Conservation (phyloP, 2,329 filamentous ascomycete genomes). For the Fusarium penzigii region DNA sequence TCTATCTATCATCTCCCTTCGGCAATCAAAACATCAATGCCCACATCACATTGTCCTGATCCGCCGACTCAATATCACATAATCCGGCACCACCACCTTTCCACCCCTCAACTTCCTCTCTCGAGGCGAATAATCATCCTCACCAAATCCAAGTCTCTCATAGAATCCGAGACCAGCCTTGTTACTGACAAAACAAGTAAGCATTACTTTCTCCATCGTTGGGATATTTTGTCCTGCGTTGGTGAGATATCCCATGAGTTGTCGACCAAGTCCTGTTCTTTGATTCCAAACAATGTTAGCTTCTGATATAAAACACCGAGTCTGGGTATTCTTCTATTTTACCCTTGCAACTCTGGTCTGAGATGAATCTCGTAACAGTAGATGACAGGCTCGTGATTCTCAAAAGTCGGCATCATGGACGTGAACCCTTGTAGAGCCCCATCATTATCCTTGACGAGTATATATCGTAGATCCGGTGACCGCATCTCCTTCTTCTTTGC, state of each 20-base stretch:
- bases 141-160: constrained; percentile 55
- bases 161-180: constrained; percentile 60
- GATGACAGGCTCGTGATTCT: constrained; percentile 64
- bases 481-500: constrained; percentile 69
- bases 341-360: constrained; percentile 55
- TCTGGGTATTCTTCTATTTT: constrained; percentile 21
- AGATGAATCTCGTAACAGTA: constrained; percentile 84
- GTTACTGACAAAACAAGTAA: constrained; percentile 71
- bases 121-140: constrained; percentile 56
- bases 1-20: not conserved
- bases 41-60: constrained; percentile 12
- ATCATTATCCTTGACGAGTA: constrained; percentile 53
- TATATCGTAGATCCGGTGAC: constrained; percentile 66
- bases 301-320: not conserved
- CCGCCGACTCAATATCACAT: constrained; percentile 59
- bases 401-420: constrained; percentile 72
- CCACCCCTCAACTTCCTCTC: constrained; percentile 55
- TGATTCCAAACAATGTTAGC: constrained; percentile 7
- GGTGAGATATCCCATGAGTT: constrained; percentile 59
- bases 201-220: constrained; percentile 66
- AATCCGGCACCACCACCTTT: constrained; percentile 55
- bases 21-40: not conserved
- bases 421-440: constrained; percentile 53
- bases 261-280: constrained; percentile 63
- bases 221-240: constrained; percentile 54